Evolutionary conservation across 1,284 basidiomycete genomes (phyloP).

Genomic region (Heterobasidion annosum): DNA sequence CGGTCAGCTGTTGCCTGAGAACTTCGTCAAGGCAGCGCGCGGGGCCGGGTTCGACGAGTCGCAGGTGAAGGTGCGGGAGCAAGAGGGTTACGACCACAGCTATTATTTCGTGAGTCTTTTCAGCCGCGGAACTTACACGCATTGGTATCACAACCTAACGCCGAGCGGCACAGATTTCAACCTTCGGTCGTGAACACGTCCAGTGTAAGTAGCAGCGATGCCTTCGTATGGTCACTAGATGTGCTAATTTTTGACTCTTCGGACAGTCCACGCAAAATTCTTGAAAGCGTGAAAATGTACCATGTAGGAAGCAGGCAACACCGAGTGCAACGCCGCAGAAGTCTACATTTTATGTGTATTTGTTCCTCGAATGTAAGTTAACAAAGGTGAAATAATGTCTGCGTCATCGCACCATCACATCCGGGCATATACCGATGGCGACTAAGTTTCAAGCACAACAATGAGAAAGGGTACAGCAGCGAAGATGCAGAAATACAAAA

Average conservation of each 20-base stretch:
- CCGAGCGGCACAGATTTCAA: constrained; percentile 41
- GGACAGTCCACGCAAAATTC: constrained; percentile 68
- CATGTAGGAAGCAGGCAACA: neutral
- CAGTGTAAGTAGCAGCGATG: constrained; percentile 21
- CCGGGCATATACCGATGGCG: too few species aligned
- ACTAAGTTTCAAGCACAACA: too few species aligned
- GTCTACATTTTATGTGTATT: neutral
- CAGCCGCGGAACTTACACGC: too few species aligned
- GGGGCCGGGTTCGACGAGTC: constrained; percentile 64
- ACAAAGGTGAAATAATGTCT: too few species aligned
- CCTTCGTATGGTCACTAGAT: neutral
- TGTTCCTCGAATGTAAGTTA: neutral
- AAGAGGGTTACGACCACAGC: constrained; percentile 90
- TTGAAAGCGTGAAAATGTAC: constrained; percentile 45
- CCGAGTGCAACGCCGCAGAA: neutral
- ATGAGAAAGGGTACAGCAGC: too few species aligned
- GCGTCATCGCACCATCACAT: too few species aligned
- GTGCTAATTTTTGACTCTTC: neutral
- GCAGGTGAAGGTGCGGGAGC: constrained; percentile 75
- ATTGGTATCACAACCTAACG: neutral
- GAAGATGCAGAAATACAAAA: too few species aligned
- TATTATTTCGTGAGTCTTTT: constrained; percentile 77
- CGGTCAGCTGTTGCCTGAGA: constrained; percentile 84
- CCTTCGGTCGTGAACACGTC: constrained; percentile 46
- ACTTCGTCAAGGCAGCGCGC: constrained; percentile 73